These are phyloP conservation scores for Phytopythium mirpurense DNA, from an alignment of 352 stramenopile species.

Conservation along the genomic window DNA sequence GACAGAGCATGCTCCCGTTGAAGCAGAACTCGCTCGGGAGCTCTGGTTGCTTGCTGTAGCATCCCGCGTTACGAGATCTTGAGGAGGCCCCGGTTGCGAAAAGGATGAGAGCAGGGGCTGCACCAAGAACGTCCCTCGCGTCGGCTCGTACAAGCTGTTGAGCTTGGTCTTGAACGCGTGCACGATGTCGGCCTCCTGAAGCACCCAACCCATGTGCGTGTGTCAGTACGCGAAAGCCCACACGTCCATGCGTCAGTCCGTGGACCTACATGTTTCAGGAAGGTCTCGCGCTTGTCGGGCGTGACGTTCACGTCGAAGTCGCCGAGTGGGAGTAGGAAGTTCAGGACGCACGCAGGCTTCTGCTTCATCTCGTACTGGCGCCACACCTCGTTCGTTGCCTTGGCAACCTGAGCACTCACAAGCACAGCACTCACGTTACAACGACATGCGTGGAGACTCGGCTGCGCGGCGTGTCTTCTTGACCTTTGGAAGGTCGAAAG, in stretches of 20 bases:
- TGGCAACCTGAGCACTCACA: conserved; percentile 39
- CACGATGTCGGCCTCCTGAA: conserved; percentile 51
- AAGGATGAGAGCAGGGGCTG: conserved; percentile 52
- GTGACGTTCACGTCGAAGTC: conserved; percentile 97
- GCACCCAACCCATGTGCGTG: not conserved
- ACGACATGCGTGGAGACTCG: not conserved
- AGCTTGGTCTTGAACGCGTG: conserved; percentile 53
- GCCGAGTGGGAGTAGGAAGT: conserved; percentile 84
- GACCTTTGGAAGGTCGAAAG: conserved; percentile 91
- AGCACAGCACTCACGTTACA: no score
- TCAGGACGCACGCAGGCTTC: conserved; percentile 92
- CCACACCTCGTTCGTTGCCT: conserved; percentile 90
- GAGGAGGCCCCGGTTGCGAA: conserved; percentile 14
- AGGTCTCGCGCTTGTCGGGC: conserved; percentile 96
- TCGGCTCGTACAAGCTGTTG: conserved; percentile 60
- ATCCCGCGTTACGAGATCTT: conserved; percentile 7
- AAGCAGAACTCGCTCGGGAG: not conserved
- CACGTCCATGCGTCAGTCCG: not conserved
- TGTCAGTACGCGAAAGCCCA: no score
- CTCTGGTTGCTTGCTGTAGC: not conserved
- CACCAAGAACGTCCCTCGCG: conserved; percentile 50
- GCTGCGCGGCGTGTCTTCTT: not conserved
- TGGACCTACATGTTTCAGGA: conserved; percentile 61
- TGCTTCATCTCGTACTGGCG: conserved; percentile 86
- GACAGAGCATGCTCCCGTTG: not conserved